Evolutionary conservation across 164 flowering plant species (phyloP).

Genomic region (Sedum album): DNA sequence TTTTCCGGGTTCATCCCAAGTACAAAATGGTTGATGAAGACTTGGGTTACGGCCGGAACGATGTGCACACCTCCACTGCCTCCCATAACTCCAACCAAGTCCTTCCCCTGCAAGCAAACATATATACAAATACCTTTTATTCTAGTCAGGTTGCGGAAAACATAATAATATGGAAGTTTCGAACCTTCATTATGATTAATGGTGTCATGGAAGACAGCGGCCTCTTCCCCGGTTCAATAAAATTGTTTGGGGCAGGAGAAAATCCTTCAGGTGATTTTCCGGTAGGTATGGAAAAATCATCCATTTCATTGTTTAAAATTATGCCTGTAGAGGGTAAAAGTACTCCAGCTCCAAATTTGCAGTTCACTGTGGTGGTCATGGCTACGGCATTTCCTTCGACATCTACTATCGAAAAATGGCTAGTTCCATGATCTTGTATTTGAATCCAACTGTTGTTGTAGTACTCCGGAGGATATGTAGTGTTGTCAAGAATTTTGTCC

Average conservation of each 20-base stretch:
- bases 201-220: slow-evolving; percentile 97
- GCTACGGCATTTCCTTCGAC: slow-evolving; percentile 81
- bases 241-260: slow-evolving; percentile 84
- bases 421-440: slow-evolving; percentile 81
- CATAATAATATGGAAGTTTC: neutral
- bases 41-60: slow-evolving; percentile 68
- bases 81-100: slow-evolving; percentile 68
- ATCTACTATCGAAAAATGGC: slow-evolving; percentile 87
- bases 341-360: slow-evolving; percentile 54
- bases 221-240: slow-evolving; percentile 65
- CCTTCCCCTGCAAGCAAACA: slow-evolving; percentile 41
- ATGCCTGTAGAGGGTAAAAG: slow-evolving; percentile 84
- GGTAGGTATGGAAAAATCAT: slow-evolving; percentile 70
- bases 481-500: slow-evolving; percentile 63
- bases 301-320: slow-evolving; percentile 89
- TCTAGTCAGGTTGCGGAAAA: neutral
- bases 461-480: slow-evolving; percentile 74
- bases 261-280: slow-evolving; percentile 46
- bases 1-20: slow-evolving; percentile 67
- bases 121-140: neutral
- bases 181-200: slow-evolving; percentile 65
- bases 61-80: slow-evolving; percentile 78
- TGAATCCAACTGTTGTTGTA: slow-evolving; percentile 79
- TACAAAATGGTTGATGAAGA: slow-evolving; percentile 65
- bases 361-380: slow-evolving; percentile 79